Conservation (phyloP, 202 grass and related monocot species). For the Zizania palustris region DNA sequence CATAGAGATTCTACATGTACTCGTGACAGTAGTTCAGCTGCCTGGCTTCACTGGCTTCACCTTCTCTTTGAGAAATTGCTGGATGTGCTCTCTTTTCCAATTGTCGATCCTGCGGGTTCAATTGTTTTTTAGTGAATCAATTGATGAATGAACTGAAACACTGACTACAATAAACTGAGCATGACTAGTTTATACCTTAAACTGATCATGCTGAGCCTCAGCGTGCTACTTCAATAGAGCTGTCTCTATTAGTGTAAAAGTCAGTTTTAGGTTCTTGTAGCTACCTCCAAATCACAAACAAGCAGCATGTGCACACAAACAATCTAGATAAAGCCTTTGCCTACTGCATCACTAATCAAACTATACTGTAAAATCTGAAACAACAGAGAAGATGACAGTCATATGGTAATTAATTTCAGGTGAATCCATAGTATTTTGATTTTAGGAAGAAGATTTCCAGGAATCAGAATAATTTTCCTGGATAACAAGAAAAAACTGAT, state of each 20-base stretch:
- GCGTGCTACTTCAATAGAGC: not conserved
- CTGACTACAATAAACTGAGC: not conserved
- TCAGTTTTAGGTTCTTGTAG: not conserved
- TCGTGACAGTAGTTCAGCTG: constrained; percentile 31
- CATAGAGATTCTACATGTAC: not conserved
- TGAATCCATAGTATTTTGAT: too few species aligned
- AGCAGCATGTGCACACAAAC: not conserved
- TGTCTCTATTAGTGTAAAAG: not conserved
- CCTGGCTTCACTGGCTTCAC: constrained; percentile 59
- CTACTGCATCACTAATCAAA: constrained; percentile 11
- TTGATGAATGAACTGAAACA: not conserved
- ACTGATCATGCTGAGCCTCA: not conserved
- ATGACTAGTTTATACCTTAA: constrained; percentile 2
- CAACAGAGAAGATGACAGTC: not conserved
- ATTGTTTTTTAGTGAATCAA: not conserved
- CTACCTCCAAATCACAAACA: not conserved
- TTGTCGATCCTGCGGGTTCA: constrained; percentile 80
- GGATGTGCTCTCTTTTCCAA: constrained; percentile 94
- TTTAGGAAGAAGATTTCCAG: not conserved
- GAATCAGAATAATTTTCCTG: not conserved
- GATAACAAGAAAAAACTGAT: constrained; percentile 61
- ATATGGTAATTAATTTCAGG: not conserved
- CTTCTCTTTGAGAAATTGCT: constrained; percentile 85
- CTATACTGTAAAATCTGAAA: not conserved
- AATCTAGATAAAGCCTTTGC: not conserved